Base-by-base conservation (phyloP, 345 rosid genomes). In the Viola odorata region DNA sequence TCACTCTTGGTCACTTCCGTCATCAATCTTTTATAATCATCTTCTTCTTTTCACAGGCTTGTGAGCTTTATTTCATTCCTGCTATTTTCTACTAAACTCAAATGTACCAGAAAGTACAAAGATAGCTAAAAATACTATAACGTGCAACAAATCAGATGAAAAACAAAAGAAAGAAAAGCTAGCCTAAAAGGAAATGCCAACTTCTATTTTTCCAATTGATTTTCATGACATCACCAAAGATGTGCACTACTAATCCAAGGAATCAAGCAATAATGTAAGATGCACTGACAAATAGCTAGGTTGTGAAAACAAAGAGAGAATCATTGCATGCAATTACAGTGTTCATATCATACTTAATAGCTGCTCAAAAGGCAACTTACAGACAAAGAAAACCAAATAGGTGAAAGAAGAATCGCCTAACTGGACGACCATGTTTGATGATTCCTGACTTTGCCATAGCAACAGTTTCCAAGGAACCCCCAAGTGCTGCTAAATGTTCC, bases 401-500 rank as follows among this genome's bases (percentile, higher is more conserved):
- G 14, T 4, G 48, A 37, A 52, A 50, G 69, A 63, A 66, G 78
- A 78, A 60, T 68, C 79, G 89, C 97, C 86, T 85, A 90, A 94
- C 95, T 82, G 97, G 95, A 40, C 95, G 67, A 67, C 75, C 62
- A 7, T 69, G 73, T 73, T 90, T 90, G 51, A 85, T 82, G 66
- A 90, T 88, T 77, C 96, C 97, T 15, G 96, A 80, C 76, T 94
- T 94, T 23, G 97, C 95, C 74, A 76, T 61, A 41, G 97, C 95
- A 71, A 89, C 87, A 60, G 77, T 87, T 76, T 92, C 90, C 62
- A 90, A 73, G 16, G 99, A 89, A 66, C 97, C 95, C 32, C 98
- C 97, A 5, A 89, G 80, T 0, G 99, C 96, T 57, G 76, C 86
- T 77, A 86, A 64, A 64, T 94, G 96, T 67, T 94, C 95, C 73